Evolutionary conservation across 345 rosid species (phyloP), one percentile per base, ranked within the genome.

Genomic region (Citrus hindsii): DNA sequence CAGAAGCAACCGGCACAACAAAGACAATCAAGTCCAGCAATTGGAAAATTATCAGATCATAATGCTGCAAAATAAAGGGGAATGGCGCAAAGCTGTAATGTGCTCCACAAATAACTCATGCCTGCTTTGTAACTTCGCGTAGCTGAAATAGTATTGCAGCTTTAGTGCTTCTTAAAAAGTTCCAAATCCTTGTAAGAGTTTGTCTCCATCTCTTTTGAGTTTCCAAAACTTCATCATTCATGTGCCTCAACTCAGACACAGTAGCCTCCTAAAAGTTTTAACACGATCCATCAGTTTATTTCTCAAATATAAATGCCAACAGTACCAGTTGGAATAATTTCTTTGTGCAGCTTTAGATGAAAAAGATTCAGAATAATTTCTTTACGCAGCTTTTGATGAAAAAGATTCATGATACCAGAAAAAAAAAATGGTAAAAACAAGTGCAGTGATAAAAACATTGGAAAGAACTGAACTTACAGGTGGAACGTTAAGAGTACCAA

Each of bases 161-260:
- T 82, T 92, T 32, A 92, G 73, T 90, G 91, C 86, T 91, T 92
- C 88, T 87, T 90, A 79, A 91, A 91, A 77, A 83, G 78, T 82
- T 91, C 93, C 59, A 90, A 89, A 77, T 87, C 92, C 86, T 88
- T 90, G 0, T 0, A 30, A 30, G 32, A 30, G 32, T 30, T 30
- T 3, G 32, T 30, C 32, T 30, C 32, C 32, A 3, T 86, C 83
- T 56, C 87, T 87, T 90, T 82, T 88, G 91, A 79, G 82, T 87
- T 84, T 88, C 93, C 79, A 86, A 70, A 76, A 88, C 84, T 80
- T 88, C 93, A 61, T 87, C 88, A 79, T 92, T 88, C 93, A 92
- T 86, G 80, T 79, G 84, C 80, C 85, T 91, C 76, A 92, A 84
- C 84, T 91, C 93, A 76, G 88, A 89, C 79, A 90, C 83, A 82